A percentile compares a stretch with the other conserved stretches of the same genome.
Evolutionary conservation across 2,329 filamentous ascomycete genomes (phyloP).

Genomic region (Ilyonectria sp.): DNA sequence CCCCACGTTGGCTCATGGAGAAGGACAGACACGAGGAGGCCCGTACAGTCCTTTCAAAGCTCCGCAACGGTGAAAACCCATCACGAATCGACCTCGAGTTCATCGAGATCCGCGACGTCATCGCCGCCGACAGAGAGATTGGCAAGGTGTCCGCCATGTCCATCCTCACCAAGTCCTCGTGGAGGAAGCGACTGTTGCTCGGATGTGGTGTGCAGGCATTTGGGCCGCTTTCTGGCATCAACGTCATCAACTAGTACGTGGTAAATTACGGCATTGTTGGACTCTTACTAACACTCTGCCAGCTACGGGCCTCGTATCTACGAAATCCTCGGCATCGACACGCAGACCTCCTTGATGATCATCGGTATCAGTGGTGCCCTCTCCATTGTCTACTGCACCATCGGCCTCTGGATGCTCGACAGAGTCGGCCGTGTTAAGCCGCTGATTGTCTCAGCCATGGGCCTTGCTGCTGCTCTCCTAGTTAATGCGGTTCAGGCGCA

Average conservation of each 20-base stretch:
- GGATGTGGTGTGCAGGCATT: slow-evolving; percentile 65
- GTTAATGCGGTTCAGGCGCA: slow-evolving; percentile 50
- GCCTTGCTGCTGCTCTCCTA: slow-evolving; percentile 45
- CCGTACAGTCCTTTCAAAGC: slow-evolving; percentile 52
- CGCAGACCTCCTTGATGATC: slow-evolving; percentile 63
- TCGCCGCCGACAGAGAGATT: slow-evolving; percentile 54
- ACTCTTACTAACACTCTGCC: slow-evolving; percentile 15
- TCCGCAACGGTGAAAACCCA: slow-evolving; percentile 49
- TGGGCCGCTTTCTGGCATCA: slow-evolving; percentile 62
- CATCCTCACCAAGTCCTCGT: slow-evolving; percentile 59
- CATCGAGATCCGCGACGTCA: slow-evolving; percentile 56
- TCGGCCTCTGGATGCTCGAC: slow-evolving; percentile 63
- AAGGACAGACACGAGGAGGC: slow-evolving; percentile 54
- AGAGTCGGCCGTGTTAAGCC: slow-evolving; percentile 64
- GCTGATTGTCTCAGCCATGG: slow-evolving; percentile 58
- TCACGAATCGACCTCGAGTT: slow-evolving; percentile 58
- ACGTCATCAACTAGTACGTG: slow-evolving; percentile 45
- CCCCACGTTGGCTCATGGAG: slow-evolving; percentile 52
- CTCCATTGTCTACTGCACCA: slow-evolving; percentile 63
- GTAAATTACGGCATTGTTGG: neutral
- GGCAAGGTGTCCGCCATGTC: slow-evolving; percentile 58
- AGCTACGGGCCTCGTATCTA: slow-evolving; percentile 57
- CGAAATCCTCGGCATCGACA: slow-evolving; percentile 59
- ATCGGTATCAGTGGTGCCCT: slow-evolving; percentile 66
- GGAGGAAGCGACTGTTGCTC: slow-evolving; percentile 62